Evolutionary conservation across 805 yeast species (phyloP).

Genomic region (Cyberlindnera sargentensis): DNA sequence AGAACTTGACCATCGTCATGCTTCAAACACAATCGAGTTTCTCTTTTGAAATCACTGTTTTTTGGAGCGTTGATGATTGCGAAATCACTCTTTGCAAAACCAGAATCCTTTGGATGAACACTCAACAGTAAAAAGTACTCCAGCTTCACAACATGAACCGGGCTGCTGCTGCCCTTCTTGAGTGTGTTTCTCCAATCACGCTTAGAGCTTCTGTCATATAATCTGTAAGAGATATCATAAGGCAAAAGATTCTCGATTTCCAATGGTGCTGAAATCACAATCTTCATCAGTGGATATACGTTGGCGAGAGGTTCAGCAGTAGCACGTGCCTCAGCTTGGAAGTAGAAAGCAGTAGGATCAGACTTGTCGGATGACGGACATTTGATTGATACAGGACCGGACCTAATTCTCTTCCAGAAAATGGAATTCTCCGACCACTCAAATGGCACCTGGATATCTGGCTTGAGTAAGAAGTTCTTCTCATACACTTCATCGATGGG

Average conservation of each 20-base stretch:
- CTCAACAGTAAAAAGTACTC: slow-evolving; percentile 65
- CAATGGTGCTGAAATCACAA: slow-evolving; percentile 77
- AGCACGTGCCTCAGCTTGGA: slow-evolving; percentile 66
- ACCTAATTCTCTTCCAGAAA: slow-evolving; percentile 56
- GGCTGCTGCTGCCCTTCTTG: slow-evolving; percentile 57
- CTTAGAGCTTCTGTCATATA: slow-evolving; percentile 67
- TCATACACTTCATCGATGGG: slow-evolving; percentile 68
- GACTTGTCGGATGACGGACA: slow-evolving; percentile 42
- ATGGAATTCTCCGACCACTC: slow-evolving; percentile 62
- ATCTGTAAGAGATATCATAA: slow-evolving; percentile 63
- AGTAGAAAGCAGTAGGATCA: slow-evolving; percentile 46
- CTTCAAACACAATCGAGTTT: slow-evolving; percentile 42
- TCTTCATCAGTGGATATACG: slow-evolving; percentile 77
- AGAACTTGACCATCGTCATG: slow-evolving; percentile 63
- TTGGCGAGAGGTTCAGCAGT: slow-evolving; percentile 61
- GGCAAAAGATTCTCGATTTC: slow-evolving; percentile 83
- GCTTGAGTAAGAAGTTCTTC: slow-evolving; percentile 53
- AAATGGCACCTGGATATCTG: slow-evolving; percentile 47
- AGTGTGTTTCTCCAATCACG: slow-evolving; percentile 61
- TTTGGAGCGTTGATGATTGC: slow-evolving; percentile 58
- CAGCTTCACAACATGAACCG: slow-evolving; percentile 74
- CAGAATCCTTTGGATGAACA: slow-evolving; percentile 56
- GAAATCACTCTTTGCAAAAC: slow-evolving; percentile 60
- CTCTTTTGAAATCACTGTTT: slow-evolving; percentile 49
- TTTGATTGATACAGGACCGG: slow-evolving; percentile 44